These are phyloP conservation scores for Aspergillus ochraceoroseus DNA, from an alignment of 2,329 filamentous ascomycete genomes.

Conservation along the genomic window DNA sequence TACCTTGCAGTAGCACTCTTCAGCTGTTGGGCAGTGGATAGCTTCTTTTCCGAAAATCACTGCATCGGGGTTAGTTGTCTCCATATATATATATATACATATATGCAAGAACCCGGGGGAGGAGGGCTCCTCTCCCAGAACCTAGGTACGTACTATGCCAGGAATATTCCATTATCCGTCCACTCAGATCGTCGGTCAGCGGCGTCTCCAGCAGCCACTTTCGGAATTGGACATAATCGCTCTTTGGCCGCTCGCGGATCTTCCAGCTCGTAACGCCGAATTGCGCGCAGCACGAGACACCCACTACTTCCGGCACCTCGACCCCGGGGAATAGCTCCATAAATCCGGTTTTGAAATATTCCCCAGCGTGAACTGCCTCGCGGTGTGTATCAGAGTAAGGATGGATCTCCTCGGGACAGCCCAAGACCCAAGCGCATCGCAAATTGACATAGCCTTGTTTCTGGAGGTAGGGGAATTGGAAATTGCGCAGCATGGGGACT, in stretches of 20 bases:
- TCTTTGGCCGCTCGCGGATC: constrained; percentile 43
- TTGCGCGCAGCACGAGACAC: constrained; percentile 53
- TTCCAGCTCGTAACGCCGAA: constrained; percentile 50
- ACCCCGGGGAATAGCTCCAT: constrained; percentile 45
- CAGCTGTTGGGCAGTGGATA: constrained; percentile 57
- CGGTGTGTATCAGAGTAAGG: constrained; percentile 43
- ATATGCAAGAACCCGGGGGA: neutral
- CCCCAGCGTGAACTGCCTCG: constrained; percentile 46
- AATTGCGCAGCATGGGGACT: constrained; percentile 46
- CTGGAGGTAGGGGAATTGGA: constrained; percentile 48
- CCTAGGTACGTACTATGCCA: constrained; percentile 51
- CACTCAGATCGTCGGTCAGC: constrained; percentile 48
- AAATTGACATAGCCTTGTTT: constrained; percentile 52
- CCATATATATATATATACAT: constrained; percentile 11
- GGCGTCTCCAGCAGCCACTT: constrained; percentile 48
- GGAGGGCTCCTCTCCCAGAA: too few relatives aligned
- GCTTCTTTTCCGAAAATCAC: constrained; percentile 56
- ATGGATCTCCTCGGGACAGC: constrained; percentile 50
- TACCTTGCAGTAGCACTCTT: constrained; percentile 62
- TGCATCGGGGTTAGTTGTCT: too few relatives aligned
- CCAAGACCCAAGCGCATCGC: constrained; percentile 50
- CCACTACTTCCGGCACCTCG: constrained; percentile 44
- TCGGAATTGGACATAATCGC: constrained; percentile 48
- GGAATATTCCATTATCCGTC: constrained; percentile 55
- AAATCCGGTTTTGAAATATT: constrained; percentile 48